Percentiles rank a stretch among this genome's conserved stretches.
These are phyloP conservation scores for Leishmania amazonensis DNA, from an alignment of 208 protist genomes.

Conservation along the genomic window DNA sequence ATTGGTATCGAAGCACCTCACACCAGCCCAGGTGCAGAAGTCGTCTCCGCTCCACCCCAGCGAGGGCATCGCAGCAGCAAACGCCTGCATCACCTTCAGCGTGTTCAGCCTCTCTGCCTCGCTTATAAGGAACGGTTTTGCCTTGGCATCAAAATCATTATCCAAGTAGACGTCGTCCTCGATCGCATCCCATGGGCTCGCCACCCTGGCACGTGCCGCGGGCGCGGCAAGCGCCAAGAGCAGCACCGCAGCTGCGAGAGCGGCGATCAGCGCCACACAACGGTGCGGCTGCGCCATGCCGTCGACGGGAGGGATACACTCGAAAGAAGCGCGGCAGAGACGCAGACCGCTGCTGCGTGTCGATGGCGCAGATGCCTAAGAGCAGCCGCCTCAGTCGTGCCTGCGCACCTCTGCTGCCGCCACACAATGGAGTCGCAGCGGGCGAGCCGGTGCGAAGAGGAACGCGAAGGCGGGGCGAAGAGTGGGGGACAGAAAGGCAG, in stretches of 20 bases:
- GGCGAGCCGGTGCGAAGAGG: no score
- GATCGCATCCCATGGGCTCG: background rate
- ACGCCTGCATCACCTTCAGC: conserved; percentile 6
- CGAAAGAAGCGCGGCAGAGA: background rate
- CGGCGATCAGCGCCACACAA: background rate
- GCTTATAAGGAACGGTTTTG: background rate
- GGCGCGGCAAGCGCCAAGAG: background rate
- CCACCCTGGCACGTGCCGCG: background rate
- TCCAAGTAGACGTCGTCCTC: background rate
- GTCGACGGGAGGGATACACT: background rate
- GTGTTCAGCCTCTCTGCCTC: background rate
- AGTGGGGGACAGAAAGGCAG: background rate
- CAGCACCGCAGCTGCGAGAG: background rate
- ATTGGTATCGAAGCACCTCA: background rate
- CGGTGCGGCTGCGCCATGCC: background rate
- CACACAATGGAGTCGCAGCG: no score
- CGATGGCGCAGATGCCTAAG: no score
- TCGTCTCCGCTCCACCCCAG: background rate
- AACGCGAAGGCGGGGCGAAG: background rate
- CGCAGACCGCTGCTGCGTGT: background rate
- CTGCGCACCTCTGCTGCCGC: no score
- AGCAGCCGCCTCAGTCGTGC: no score
- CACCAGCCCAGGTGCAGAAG: conserved; percentile 5
- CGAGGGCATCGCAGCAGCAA: conserved; percentile 1
- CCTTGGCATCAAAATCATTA: no score